Percentiles rank a stretch among this genome's conserved stretches.
These are phyloP conservation scores for Fomitopsis betulina DNA, from an alignment of 1,284 basidiomycete genomes.

Conservation along the genomic window DNA sequence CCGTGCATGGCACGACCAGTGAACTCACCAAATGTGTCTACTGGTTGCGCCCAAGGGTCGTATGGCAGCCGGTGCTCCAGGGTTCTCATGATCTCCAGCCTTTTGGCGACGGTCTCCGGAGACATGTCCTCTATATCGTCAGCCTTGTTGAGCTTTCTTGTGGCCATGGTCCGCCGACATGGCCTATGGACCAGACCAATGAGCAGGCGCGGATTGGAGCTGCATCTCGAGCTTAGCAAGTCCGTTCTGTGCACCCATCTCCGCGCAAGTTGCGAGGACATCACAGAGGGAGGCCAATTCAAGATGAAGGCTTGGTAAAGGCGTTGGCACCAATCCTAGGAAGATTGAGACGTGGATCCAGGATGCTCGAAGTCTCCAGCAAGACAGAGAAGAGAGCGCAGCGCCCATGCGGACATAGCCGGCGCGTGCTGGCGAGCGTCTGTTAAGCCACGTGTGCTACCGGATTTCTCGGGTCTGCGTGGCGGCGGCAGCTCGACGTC, in stretches of 20 bases:
- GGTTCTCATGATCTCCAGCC: constrained; percentile 19
- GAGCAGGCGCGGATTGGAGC: constrained; percentile 1
- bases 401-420: constrained; percentile 1
- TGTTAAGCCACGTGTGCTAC: constrained; percentile 2
- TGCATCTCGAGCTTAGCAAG: neutral
- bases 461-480: constrained; percentile 8
- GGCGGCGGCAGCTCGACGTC: constrained; percentile 20
- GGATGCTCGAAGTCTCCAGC: neutral
- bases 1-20: neutral
- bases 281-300: too few relatives aligned
- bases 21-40: constrained; percentile 47
- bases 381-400: too few relatives aligned
- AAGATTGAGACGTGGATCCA: too few relatives aligned
- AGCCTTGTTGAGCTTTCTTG: neutral
- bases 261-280: neutral
- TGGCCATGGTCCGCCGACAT: neutral
- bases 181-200: neutral
- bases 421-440: neutral
- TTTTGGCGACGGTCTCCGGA: constrained; percentile 1
- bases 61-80: constrained; percentile 37
- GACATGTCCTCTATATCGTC: constrained; percentile 6
- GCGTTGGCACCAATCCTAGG: too few relatives aligned
- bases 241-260: neutral
- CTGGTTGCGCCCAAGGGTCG: constrained; percentile 47
- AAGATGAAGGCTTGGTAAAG: too few relatives aligned